Percentiles rank a stretch among this genome's conserved stretches.
phyloP scores from a whole-genome alignment of 441 rosid genomes.

The Syzygium syzygioides region DNA sequence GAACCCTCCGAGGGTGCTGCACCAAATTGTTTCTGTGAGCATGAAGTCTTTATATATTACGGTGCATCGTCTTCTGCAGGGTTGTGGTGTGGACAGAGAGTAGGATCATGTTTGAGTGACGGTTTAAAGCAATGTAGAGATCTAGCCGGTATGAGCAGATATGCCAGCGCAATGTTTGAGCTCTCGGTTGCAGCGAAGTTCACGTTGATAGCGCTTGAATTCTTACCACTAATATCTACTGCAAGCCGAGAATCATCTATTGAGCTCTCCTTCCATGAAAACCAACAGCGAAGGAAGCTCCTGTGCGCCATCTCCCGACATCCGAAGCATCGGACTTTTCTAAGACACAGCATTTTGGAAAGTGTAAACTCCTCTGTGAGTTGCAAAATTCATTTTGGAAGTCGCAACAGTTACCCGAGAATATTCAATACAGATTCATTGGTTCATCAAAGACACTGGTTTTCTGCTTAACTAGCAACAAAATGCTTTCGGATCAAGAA shows the following conservation, averaged over 20 bases:
- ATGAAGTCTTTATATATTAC: not conserved
- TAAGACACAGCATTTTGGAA: not conserved
- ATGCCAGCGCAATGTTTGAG: not conserved
- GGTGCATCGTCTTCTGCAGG: not conserved
- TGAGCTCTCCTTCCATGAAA: not conserved
- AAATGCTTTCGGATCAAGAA: not conserved
- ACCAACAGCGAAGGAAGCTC: not conserved
- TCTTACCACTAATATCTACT: not conserved
- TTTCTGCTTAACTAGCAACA: not conserved
- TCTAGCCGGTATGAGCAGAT: not conserved
- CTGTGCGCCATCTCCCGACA: accelerated
- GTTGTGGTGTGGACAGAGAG: not conserved
- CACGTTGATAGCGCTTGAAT: not conserved
- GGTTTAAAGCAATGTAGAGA: not conserved
- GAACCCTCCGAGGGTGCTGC: not conserved
- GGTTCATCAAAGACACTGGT: not conserved
- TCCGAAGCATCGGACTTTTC: not conserved
- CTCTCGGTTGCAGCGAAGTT: not conserved
- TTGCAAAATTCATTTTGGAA: accelerated
- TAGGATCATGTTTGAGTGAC: not conserved
- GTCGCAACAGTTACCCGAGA: not conserved
- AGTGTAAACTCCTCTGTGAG: not conserved
- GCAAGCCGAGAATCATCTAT: not conserved
- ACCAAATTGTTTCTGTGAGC: not conserved
- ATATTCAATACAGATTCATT: not conserved